Conservation (phyloP, 148 eudicot genomes). For the Selenicereus undatus region DNA sequence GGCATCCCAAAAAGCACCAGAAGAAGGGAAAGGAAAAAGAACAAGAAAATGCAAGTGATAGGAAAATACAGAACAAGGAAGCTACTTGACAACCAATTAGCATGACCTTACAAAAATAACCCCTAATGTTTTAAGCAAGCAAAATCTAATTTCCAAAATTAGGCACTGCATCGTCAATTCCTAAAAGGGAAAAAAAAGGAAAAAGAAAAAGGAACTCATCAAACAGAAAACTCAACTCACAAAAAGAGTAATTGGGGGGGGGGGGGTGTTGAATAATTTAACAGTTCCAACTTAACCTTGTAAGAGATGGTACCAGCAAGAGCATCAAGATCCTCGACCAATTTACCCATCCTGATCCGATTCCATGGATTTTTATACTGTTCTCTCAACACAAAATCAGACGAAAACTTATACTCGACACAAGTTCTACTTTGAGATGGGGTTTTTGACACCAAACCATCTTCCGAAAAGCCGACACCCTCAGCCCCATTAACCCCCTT, state of each 20-base stretch:
- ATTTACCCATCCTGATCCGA: constrained; percentile 74
- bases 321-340: constrained; percentile 96
- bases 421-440: constrained; percentile 70
- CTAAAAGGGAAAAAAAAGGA: no score
- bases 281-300: constrained; percentile 38
- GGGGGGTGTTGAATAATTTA: no score
- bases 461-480: background rate
- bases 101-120: no score
- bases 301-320: constrained; percentile 87
- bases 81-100: no score
- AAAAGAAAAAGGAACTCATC: background rate
- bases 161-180: background rate
- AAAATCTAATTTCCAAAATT: background rate
- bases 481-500: constrained; percentile 16
- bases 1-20: no score
- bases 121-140: background rate
- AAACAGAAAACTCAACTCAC: background rate
- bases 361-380: constrained; percentile 95
- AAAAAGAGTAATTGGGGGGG: background rate
- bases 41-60: background rate
- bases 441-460: constrained; percentile 44
- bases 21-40: no score
- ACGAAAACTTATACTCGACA: constrained; percentile 56
- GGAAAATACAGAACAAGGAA: background rate
- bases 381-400: constrained; percentile 69